phyloP scores from a whole-genome alignment of 257 asterid species.

The Cynanchum wilfordii region DNA sequence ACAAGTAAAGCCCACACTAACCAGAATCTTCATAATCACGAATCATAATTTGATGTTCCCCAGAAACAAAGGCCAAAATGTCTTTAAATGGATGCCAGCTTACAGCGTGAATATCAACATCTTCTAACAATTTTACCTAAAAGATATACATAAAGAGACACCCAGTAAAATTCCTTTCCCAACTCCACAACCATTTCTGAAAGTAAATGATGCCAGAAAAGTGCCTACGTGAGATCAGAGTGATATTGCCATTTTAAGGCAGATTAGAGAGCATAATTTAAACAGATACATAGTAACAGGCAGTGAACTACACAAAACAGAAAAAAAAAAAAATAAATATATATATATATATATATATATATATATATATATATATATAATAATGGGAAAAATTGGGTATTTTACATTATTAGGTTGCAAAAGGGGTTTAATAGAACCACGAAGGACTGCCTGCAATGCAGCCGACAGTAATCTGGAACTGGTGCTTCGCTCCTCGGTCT shows the following conservation, averaged over 20 bases:
- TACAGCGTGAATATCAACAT: conserved; percentile 58
- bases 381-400: neutral
- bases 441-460: conserved; percentile 37
- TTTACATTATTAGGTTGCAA: conserved; percentile 63
- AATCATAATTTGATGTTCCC: conserved; percentile 65
- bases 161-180: neutral
- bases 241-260: neutral
- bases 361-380: too few relatives aligned
- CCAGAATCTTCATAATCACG: conserved; percentile 84
- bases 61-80: conserved; percentile 78
- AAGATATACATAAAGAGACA: conserved; percentile 7
- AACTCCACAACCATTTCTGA: neutral
- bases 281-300: neutral
- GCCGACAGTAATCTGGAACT: conserved; percentile 28
- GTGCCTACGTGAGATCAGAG: neutral
- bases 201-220: neutral
- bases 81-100: conserved; percentile 83
- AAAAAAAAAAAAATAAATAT: neutral
- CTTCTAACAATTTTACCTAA: conserved; percentile 66
- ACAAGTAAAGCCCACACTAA: conserved; percentile 16
- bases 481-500: neutral
- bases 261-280: neutral
- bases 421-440: conserved; percentile 49
- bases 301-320: neutral
- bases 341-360: too few relatives aligned